A percentile compares a stretch with the other conserved stretches of the same genome.
phyloP scores from a whole-genome alignment of 805 yeast genomes.

The Wickerhamiella slavikovae region DNA sequence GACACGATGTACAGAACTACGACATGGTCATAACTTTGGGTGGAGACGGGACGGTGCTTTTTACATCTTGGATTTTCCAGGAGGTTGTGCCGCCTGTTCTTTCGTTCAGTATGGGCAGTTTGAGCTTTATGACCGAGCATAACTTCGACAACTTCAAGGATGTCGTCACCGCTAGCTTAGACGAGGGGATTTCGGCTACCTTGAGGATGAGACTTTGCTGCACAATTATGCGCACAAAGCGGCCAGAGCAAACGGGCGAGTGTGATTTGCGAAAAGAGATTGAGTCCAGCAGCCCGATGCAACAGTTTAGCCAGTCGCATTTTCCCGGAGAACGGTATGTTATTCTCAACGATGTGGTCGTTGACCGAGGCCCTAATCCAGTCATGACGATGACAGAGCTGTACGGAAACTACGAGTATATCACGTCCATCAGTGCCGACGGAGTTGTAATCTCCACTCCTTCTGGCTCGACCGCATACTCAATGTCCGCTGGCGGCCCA shows the following conservation, averaged over 20 bases:
- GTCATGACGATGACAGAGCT: conserved; percentile 76
- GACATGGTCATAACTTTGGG: conserved; percentile 81
- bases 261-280: conserved; percentile 22
- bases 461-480: conserved; percentile 91
- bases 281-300: conserved; percentile 16
- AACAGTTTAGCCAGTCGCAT: conserved; percentile 11
- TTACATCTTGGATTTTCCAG: conserved; percentile 74
- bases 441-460: conserved; percentile 87
- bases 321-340: conserved; percentile 25
- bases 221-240: conserved; percentile 25
- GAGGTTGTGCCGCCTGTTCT: conserved; percentile 77
- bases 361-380: conserved; percentile 89
- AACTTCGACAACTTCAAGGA: conserved; percentile 51
- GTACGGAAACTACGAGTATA: conserved; percentile 66
- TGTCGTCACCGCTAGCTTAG: conserved; percentile 35
- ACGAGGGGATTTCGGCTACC: conserved; percentile 54
- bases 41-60: conserved; percentile 91
- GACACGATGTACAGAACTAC: conserved; percentile 24
- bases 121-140: conserved; percentile 83
- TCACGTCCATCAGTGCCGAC: conserved; percentile 87
- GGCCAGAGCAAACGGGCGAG: conserved; percentile 16
- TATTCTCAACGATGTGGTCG: conserved; percentile 72
- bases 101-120: conserved; percentile 72
- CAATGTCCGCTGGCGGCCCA: conserved; percentile 88
- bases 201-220: conserved; percentile 79